phyloP scores from a whole-genome alignment of 2,329 filamentous ascomycete species.

The Trichophyton verrucosum region DNA sequence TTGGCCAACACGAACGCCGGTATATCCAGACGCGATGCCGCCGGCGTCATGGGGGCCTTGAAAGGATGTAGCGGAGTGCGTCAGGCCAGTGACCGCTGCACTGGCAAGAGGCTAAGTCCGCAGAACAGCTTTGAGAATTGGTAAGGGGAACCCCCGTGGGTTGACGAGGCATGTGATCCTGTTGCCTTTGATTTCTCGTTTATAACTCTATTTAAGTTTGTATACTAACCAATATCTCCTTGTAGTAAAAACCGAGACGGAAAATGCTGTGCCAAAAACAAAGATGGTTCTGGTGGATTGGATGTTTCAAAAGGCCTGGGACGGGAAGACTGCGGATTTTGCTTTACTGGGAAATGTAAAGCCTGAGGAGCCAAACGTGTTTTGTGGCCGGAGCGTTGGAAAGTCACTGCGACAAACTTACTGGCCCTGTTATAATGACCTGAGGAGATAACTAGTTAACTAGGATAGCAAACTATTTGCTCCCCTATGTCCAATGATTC shows the following conservation, averaged over 20 bases:
- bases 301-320: background rate
- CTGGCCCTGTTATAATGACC: background rate
- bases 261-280: background rate
- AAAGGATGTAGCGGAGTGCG: background rate
- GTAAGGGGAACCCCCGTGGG: background rate
- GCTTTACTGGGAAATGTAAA: background rate
- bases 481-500: too few species aligned
- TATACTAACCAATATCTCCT: background rate
- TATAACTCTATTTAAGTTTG: too few species aligned
- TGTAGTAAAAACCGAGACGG: background rate
- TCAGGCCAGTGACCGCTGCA: background rate
- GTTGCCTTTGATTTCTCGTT: too few species aligned
- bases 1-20: background rate
- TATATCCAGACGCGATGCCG: background rate
- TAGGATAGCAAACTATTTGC: too few species aligned
- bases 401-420: background rate
- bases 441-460: too few species aligned
- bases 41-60: background rate
- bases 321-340: background rate
- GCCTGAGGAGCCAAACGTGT: background rate
- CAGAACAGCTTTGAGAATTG: background rate
- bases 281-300: background rate
- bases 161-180: background rate
- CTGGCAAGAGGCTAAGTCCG: background rate
- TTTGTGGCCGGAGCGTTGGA: too few species aligned